Evolutionary conservation across 2,329 filamentous ascomycete genomes (phyloP), one percentile per base, ranked within the genome.

Genomic region (Fusarium nygamai): DNA sequence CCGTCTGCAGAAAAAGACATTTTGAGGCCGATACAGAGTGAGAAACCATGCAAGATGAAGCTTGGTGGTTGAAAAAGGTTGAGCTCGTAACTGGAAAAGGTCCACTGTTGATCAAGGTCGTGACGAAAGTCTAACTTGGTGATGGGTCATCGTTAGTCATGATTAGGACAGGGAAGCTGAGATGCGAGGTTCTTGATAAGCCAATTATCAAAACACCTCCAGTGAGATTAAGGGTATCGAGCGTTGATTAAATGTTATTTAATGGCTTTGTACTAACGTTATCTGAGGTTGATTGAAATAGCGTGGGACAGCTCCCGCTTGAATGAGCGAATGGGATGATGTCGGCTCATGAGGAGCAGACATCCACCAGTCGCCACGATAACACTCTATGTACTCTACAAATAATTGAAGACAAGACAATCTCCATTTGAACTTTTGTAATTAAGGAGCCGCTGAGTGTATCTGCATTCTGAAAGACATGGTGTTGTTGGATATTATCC

Each of bases 1-100:
- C 59, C 57, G 5, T 58, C 50, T 33, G 34, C 27, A 0, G 61
- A 59, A 36, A 74, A 66, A 24, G 67, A 70, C 67, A 70, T 70
- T 38, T 16, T 14, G 58, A 36, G 43, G 14, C 24, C 20, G 31
- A 38, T 17, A 34, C 3, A 39, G 14, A 14, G 16, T 17, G 36
- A 36, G 20, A 6, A 57, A 20, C 17, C 38, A 51, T 57, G 24
- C 14, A 34, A 34, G 29, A 29, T 13, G 16, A 34, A n/a, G 11
- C 27, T 43, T 36, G 20, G 19, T 20, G 4, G 7, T 8, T n/a
- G 27, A 62, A 33, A 53, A 19, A 29, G 47, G n/a, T 24, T 24
- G 14, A 67, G 29, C 12, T 43, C 6, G 27, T 39, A 47, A 19
- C 31, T 61, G 9, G 36, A 34, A 24, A 43, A 48, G 65, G 36